Base-by-base conservation (phyloP, 805 yeast species). In the Wickerhamomyces silvicola region DNA sequence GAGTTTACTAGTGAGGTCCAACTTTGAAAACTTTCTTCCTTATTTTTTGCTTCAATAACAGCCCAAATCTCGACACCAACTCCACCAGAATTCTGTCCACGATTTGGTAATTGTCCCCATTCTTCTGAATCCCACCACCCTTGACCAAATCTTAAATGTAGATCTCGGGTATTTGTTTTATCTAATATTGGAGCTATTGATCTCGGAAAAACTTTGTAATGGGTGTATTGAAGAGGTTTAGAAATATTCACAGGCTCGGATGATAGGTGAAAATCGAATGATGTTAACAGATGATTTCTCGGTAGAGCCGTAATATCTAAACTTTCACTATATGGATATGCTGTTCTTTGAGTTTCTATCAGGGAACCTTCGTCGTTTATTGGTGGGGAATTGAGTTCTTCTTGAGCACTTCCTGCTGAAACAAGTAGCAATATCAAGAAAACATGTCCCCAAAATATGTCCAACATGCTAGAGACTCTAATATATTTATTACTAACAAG, bases 11-110 rank as follows among this genome's bases (percentile, higher is more conserved):
- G 63, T 33, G 66, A 62, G 38, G 60, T 66, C 98, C 98, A 92
- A 27, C 72, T 64, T 6, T 55, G 44, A 41, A 70, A 67, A 2
- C 90, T 92, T 4, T 62, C 71, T 2, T 60, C 64, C 28, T 71
- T 60, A 16, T 64, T 45, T 2, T 52, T 58, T 1, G 90, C 88
- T 47, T 80, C 90, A 18, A 92, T 70, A 24, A 76, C 66, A 0
- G 97, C 88, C 87, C 94, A 87, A 8, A 92, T 49, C 56, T 92
- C 98, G 11, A 90, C 95, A 28, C 98, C 98, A 3, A 90, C 81
- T 3, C 97, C 97, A 19, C 98, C 98, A 32, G 87, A 69, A 35
- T 60, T 60, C 10, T 56, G 50, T 1, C 98, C 98, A 42, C 75
- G 60, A 28, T 62, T 59, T 0, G 97, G 96, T 24, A 85, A 64